These are phyloP conservation scores for Clavispora carvajalis DNA, from an alignment of 805 yeast genomes.

Conservation along the genomic window DNA sequence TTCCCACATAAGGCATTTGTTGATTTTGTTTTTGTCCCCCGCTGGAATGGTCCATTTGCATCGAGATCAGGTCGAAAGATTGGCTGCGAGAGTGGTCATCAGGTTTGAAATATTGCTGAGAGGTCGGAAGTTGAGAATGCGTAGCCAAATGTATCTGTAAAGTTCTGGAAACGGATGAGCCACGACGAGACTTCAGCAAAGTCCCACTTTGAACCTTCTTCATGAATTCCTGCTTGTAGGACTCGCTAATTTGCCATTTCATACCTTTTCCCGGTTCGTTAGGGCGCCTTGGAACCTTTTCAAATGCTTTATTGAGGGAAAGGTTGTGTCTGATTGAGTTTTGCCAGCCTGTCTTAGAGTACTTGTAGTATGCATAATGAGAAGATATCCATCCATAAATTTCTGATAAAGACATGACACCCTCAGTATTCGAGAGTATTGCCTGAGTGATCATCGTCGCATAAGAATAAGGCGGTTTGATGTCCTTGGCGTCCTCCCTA, in stretches of 20 bases:
- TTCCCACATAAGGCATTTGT: slow-evolving; percentile 2
- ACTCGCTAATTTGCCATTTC: slow-evolving; percentile 95
- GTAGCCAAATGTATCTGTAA: slow-evolving; percentile 68
- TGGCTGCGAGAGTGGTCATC: slow-evolving; percentile 8
- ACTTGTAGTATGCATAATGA: slow-evolving; percentile 88
- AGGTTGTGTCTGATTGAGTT: slow-evolving; percentile 94
- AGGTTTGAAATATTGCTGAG: slow-evolving; percentile 25
- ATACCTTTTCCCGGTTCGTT: slow-evolving; percentile 98
- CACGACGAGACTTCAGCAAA: slow-evolving; percentile 68
- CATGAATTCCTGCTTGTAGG: slow-evolving; percentile 78
- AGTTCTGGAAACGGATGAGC: slow-evolving; percentile 76
- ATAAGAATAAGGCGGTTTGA: slow-evolving; percentile 94
- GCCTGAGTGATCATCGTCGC: slow-evolving; percentile 99
- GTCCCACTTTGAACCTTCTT: slow-evolving; percentile 75
- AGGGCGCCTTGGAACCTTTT: slow-evolving; percentile 91
- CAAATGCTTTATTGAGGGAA: slow-evolving; percentile 93
- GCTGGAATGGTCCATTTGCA: slow-evolving; percentile 8
- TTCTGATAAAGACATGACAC: slow-evolving; percentile 83
- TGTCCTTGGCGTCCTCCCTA: slow-evolving; percentile 85
- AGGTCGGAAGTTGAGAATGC: slow-evolving; percentile 48
- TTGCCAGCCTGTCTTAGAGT: slow-evolving; percentile 96
- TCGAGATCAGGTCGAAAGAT: slow-evolving; percentile 12
- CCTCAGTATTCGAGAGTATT: slow-evolving; percentile 80
- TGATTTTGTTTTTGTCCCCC: neutral
- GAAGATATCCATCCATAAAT: slow-evolving; percentile 86